Evolutionary conservation across 805 yeast genomes (phyloP), one percentile per base, ranked within the genome.

Genomic region (Naumovozyma castellii): DNA sequence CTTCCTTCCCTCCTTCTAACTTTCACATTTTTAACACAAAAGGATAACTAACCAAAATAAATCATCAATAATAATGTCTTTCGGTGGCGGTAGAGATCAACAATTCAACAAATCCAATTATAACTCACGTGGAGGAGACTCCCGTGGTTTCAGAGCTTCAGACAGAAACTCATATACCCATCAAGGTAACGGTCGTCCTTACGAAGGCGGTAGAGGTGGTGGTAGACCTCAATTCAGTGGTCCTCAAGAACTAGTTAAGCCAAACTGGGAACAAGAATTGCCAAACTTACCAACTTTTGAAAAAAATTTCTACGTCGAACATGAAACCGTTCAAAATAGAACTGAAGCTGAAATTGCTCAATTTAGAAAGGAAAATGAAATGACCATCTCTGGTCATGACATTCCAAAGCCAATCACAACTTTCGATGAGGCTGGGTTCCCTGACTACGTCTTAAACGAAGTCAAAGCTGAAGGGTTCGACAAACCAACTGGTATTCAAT

Each of bases 381-480:
- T 92, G 97, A 79, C 81, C 44, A 74, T 84, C 46, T 62, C 67
- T 44, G 98, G 98, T 54, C 61, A 68, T 36, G 83, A 87, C 50
- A 85, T 92, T 54, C 97, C 97, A 54, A 83, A 87, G 68, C 98
- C 98, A 56, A 83, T 92, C 58, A 80, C 90, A 51, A 56, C 75
- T 37, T 92, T 92, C 54, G 96, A 92, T 50, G 97, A 92, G 72
- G 96, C 96, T 59, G 97, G 97, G 36, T 90, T 92, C 76, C 98
- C 98, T 50, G 84, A 78, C 54, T 88, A 90, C 62, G 97, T 90
- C 34, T 73, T 92, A 59, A 71, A 67, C 43, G 96, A 90, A 72
- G 88, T 92, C 54, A 76, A 83, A 67, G 79, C 79, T 44, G 87
- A 84, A 67, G 97, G 97, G 45, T 92, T 92, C 71, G 92, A 80